Conservation (phyloP, 2,329 filamentous ascomycete species). For the Seiridium unicorne region DNA sequence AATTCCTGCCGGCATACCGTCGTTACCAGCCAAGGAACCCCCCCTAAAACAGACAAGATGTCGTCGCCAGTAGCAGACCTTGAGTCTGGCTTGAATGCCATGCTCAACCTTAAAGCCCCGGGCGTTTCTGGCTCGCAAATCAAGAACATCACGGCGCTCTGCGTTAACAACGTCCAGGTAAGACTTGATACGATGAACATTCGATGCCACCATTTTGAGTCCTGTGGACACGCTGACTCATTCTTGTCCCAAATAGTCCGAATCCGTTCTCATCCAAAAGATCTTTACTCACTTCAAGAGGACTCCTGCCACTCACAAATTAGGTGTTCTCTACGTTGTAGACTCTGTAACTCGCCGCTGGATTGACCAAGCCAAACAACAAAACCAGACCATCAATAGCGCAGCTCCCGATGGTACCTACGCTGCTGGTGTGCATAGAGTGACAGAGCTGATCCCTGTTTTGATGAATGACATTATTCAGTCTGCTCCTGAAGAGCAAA, state of each 20-base stretch:
- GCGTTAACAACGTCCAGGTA: conserved; percentile 90
- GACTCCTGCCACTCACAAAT: conserved; percentile 89
- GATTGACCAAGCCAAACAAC: conserved; percentile 90
- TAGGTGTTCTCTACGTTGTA: conserved; percentile 99
- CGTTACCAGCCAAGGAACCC: neutral
- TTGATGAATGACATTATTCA: conserved; percentile 95
- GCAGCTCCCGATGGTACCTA: conserved; percentile 87
- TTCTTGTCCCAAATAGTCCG: conserved; percentile 60
- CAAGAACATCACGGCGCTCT: conserved; percentile 79
- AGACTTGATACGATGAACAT: conserved; percentile 27
- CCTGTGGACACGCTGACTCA: conserved; percentile 19
- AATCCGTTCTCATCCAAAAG: conserved; percentile 92
- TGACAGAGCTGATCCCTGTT: conserved; percentile 89
- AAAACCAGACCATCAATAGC: conserved; percentile 78
- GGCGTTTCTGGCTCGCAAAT: conserved; percentile 95
- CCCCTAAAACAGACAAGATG: conserved; percentile 46
- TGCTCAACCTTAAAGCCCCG: conserved; percentile 87
- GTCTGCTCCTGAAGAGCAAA: conserved; percentile 88
- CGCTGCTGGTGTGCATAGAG: conserved; percentile 92
- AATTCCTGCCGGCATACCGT: neutral
- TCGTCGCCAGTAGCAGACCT: conserved; percentile 86
- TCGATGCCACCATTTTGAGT: conserved; percentile 9
- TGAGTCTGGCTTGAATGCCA: conserved; percentile 85
- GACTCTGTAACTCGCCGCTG: conserved; percentile 99
- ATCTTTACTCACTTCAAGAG: conserved; percentile 98